Evolutionary conservation across 495 filamentous ascomycete species (phyloP).

Genomic region (Lophiostoma macrostomum): DNA sequence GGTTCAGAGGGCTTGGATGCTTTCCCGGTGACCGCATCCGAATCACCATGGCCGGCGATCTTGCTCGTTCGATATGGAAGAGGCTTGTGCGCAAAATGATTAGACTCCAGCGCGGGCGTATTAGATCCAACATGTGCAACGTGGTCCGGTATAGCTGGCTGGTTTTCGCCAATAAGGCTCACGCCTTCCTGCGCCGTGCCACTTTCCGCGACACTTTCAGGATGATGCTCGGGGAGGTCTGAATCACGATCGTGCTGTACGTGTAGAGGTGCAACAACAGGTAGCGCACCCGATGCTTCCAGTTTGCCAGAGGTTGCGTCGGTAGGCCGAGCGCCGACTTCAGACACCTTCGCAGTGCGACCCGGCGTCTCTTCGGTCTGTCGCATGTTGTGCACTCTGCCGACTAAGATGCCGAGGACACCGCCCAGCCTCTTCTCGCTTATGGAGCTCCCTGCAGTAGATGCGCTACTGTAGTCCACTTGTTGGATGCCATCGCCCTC

Average conservation of each 20-base stretch:
- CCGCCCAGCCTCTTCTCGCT: conserved; percentile 57
- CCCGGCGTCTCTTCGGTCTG: conserved; percentile 35
- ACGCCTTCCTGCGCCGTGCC: conserved; percentile 15
- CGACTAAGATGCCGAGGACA: conserved; percentile 68
- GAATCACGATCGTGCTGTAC: conserved; percentile 17
- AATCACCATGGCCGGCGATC: neutral
- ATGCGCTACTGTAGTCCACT: conserved; percentile 50
- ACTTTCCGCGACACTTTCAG: conserved; percentile 8
- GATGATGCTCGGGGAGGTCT: conserved; percentile 3
- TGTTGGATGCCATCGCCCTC: conserved; percentile 57
- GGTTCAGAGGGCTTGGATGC: neutral
- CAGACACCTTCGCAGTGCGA: conserved; percentile 11
- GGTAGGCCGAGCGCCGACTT: neutral
- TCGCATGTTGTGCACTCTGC: conserved; percentile 62
- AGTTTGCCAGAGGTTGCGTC: neutral
- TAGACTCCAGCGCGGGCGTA: neutral
- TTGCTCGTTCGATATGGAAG: neutral
- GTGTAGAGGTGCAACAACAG: neutral
- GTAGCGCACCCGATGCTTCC: neutral
- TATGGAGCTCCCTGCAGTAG: conserved; percentile 34
- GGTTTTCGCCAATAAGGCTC: conserved; percentile 9
- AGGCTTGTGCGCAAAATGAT: neutral
- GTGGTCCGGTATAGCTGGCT: neutral
- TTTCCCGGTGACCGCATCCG: neutral
- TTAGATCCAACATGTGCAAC: neutral